Base-by-base conservation (phyloP, 108 stramenopile genomes). In the Cyclostephanos tholiformis region DNA sequence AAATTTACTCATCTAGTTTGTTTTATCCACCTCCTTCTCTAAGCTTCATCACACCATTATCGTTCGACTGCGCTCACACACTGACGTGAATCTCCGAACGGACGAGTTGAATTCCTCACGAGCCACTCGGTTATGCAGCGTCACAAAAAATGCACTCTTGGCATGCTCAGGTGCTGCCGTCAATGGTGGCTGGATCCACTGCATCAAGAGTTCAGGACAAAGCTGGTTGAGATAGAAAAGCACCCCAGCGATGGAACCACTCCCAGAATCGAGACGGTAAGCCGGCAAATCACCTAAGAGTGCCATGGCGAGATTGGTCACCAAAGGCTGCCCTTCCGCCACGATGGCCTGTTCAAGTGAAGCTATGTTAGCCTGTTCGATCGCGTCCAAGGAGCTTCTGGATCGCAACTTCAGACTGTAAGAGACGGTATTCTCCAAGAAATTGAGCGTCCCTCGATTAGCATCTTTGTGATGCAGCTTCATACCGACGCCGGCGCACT, bases 381-480 rank as follows among this genome's bases (percentile, higher is more conserved):
- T 75, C 38, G 55, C 71, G 71, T 74, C 60, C 46, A 23, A 57
- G 23, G 75, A 46, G 63, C 17, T 65, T 50, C 48, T 82, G 59
- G 71, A 77, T 49, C 85, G 85, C 27, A 91, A 50, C 5, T 82
- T 67, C 46, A 91, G 58, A 29, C 86, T 87, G 62, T 87, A 90
- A 2, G 89, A 77, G 8, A 94, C 75, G 13, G 84, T 73, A 46
- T 82, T 74, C 59, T 94, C 91, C 35, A 94, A 58, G 82, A 93
- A 96, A 43, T 82, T 87, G 57, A 96, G 61, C 43, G 92, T 92
- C 59, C 95, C 95, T 65, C 87, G 83, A 71, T 92, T 90, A 27
- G 95, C 95, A 79, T 91, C 93, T 16, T 87, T 81, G 72, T 96
- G 95, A 62, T 89, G 86, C 75, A 94, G 61, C 50, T 89, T 83